Percentiles rank a stretch among this genome's conserved stretches.
Conservation (phyloP, 192 early-diverging fungal species). For the Coemansia sp. region DNA sequence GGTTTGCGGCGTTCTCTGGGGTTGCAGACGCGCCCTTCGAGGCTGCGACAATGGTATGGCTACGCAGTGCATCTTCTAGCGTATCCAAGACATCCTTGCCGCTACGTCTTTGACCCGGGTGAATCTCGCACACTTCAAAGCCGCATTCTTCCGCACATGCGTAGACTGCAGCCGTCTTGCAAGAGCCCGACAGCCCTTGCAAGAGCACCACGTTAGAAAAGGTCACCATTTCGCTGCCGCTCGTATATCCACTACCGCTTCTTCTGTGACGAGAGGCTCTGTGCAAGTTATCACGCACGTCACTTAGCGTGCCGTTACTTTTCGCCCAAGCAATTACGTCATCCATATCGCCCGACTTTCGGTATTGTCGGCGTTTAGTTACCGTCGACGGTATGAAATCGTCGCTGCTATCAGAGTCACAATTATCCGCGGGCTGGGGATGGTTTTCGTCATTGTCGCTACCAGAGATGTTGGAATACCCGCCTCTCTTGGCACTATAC, state of each 20-base stretch:
- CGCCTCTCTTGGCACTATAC: background rate
- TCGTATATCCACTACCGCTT: conserved; percentile 25
- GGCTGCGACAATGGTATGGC: conserved; percentile 62
- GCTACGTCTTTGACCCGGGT: conserved; percentile 64
- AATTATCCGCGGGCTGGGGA: background rate
- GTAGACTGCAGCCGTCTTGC: conserved; percentile 73
- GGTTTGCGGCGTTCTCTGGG: conserved; percentile 22
- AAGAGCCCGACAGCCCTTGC: conserved; percentile 66
- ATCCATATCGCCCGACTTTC: conserved; percentile 14
- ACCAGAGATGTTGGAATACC: background rate
- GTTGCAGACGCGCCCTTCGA: conserved; percentile 1
- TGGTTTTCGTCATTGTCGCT: background rate
- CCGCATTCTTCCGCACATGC: conserved; percentile 70
- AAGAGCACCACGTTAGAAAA: conserved; percentile 62
- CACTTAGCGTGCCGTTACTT: conserved; percentile 35
- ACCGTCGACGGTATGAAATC: conserved; percentile 33
- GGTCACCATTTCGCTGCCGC: conserved; percentile 43
- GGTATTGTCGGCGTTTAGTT: background rate
- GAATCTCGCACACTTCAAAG: conserved; percentile 75
- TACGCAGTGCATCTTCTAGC: conserved; percentile 70
- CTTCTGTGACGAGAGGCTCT: conserved; percentile 14
- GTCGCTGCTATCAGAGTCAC: conserved; percentile 26
- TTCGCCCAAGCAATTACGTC: conserved; percentile 40
- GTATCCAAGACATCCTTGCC: conserved; percentile 67
- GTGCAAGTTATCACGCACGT: conserved; percentile 25